Base-by-base conservation (phyloP, 371 early-diverging fungal species). In the Gilbertella persicaria region DNA sequence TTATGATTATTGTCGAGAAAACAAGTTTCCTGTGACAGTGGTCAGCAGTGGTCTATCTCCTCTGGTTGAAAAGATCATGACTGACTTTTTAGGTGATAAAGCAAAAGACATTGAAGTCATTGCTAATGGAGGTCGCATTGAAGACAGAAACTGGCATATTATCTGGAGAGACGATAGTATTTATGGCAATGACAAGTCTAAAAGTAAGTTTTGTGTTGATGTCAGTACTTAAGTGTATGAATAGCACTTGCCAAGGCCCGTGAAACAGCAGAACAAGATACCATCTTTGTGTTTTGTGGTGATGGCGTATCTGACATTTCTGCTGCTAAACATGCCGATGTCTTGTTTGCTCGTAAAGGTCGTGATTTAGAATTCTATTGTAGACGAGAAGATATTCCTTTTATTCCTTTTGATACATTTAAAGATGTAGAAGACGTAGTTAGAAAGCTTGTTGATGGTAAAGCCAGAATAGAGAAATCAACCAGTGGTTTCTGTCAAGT, bases 271-370 rank as follows among this genome's bases (percentile, higher is more conserved):
- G 28, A 65, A 0, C 46, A 62, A 17, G 74, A 59, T 60, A 78
- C 60, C 13, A 67, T 75, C 33, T 71, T 84, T 48, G 66, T 88
- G 3, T 88, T 86, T 50, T 74, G 82, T 25, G 89, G 89, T 19
- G 89, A 88, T 61, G 87, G 89, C 33, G 81, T 88, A 0, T 79
- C 80, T 1, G 89, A 88, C 56, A 78, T 88, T 26, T 79, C 79
- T 2, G 87, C 85, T n/a, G 86, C 89, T n/a, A 62, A 70, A 38
- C 80, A 83, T 37, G 83, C 85, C 5, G 86, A 86, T 50, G 53
- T 82, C 9, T 61, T 88, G 29, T 86, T 87, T 65, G 87, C 85
- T 6, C 78, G 84, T 49, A 64, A 70, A 42, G 86, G 78, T 5
- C 69, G 79, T 41, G 85, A 86, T 48, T 60, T 88, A 44, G 85